These are phyloP conservation scores for Trametes elegans DNA, from an alignment of 768 basidiomycete species.

Conservation along the genomic window DNA sequence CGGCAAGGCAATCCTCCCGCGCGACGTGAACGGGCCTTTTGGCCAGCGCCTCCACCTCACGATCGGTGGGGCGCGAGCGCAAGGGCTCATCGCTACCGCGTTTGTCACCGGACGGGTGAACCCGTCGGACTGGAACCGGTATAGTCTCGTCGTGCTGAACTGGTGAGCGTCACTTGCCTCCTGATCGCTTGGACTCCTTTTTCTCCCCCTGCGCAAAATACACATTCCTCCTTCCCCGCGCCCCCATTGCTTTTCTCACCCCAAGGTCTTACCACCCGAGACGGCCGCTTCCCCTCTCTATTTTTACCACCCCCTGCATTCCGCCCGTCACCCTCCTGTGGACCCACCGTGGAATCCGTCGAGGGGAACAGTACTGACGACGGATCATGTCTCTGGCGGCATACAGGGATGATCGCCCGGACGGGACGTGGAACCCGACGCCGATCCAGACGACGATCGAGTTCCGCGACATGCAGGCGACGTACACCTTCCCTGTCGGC, in stretches of 20 bases:
- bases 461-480: conserved; percentile 62
- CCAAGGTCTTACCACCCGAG: too few species aligned
- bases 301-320: too few species aligned
- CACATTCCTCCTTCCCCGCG: too few species aligned
- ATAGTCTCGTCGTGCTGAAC: conserved; percentile 74
- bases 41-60: conserved; percentile 65
- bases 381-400: not conserved
- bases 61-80: conserved; percentile 53
- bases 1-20: conserved; percentile 70
- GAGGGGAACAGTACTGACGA: not conserved
- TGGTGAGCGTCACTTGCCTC: too few species aligned
- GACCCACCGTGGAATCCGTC: too few species aligned
- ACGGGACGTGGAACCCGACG: conserved; percentile 52
- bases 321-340: too few species aligned
- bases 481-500: conserved; percentile 77
- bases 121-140: conserved; percentile 57
- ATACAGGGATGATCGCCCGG: conserved; percentile 45
- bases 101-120: conserved; percentile 58
- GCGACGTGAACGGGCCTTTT: conserved; percentile 64
- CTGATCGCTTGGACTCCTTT: too few species aligned
- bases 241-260: too few species aligned
- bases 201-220: too few species aligned
- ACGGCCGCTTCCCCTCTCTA: too few species aligned
- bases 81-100: conserved; percentile 62
- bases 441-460: conserved; percentile 58